These are phyloP conservation scores for Rhodotorula sp. DNA, from an alignment of 1,284 basidiomycete genomes.

Conservation along the genomic window DNA sequence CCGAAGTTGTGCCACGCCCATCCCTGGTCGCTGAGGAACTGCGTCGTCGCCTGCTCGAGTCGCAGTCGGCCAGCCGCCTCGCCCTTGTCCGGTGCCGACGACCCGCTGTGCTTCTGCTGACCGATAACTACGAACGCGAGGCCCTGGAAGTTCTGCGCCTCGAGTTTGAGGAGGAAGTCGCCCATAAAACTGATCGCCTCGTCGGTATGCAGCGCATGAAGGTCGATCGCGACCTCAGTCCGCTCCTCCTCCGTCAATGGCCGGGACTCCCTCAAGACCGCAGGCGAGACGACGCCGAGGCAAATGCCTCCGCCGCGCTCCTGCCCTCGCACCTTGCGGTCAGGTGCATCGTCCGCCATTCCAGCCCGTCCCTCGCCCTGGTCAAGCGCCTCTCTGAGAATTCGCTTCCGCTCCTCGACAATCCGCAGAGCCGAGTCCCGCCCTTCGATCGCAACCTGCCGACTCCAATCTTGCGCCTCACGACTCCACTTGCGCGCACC, in stretches of 20 bases:
- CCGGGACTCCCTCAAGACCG: slow-evolving; percentile 41
- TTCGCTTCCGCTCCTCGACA: slow-evolving; percentile 72
- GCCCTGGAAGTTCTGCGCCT: slow-evolving; percentile 55
- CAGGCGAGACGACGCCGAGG: slow-evolving; percentile 67
- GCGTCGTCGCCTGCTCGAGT: slow-evolving; percentile 39
- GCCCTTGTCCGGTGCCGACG: slow-evolving; percentile 44
- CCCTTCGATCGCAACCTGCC: slow-evolving; percentile 80
- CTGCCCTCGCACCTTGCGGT: slow-evolving; percentile 72
- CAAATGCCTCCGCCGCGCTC: slow-evolving; percentile 75
- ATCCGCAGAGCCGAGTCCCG: slow-evolving; percentile 69
- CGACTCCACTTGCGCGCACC: slow-evolving; percentile 88
- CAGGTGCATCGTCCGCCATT: slow-evolving; percentile 52
- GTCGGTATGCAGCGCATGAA: slow-evolving; percentile 60
- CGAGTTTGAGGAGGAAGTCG: slow-evolving; percentile 71
- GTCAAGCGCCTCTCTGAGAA: slow-evolving; percentile 71
- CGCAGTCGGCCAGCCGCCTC: slow-evolving; percentile 37
- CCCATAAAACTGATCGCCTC: slow-evolving; percentile 90
- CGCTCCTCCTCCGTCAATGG: slow-evolving; percentile 71
- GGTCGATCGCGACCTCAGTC: slow-evolving; percentile 73
- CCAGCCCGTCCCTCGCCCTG: slow-evolving; percentile 38
- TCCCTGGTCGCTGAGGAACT: slow-evolving; percentile 35
- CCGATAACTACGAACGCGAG: slow-evolving; percentile 77
- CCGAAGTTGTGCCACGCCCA: slow-evolving; percentile 36
- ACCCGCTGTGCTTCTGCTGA: slow-evolving; percentile 91
- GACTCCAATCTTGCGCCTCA: slow-evolving; percentile 89